Percentiles rank a stretch among this genome's conserved stretches.
phyloP scores from a whole-genome alignment of 139 green algal genomes.

The Haematococcus sp. region DNA sequence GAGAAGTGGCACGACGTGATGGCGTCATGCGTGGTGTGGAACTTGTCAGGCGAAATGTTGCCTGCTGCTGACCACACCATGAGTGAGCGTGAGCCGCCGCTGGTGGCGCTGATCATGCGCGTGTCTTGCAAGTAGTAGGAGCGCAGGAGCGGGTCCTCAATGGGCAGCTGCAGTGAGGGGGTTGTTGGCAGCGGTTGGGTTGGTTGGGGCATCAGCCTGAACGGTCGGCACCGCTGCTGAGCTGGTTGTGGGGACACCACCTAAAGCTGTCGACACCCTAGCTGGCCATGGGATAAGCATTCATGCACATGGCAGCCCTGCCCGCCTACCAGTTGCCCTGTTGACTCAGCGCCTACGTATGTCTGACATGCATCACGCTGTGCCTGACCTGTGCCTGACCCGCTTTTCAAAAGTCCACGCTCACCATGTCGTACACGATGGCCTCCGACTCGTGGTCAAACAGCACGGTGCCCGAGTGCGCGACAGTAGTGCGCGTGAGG shows the following conservation, averaged over 20 bases:
- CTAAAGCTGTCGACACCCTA: no score
- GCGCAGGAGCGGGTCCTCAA: conserved; percentile 36
- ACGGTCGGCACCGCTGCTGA: no score
- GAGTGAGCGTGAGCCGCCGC: conserved; percentile 1
- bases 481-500: conserved; percentile 28
- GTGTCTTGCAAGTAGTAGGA: conserved; percentile 43
- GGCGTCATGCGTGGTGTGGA: conserved; percentile 53
- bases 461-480: conserved; percentile 37
- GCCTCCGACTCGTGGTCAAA: conserved; percentile 49
- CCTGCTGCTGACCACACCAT: conserved; percentile 40
- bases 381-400: no score
- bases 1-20: conserved; percentile 48
- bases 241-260: no score
- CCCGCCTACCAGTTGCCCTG: no score
- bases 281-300: no score
- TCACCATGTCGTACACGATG: conserved; percentile 43
- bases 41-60: conserved; percentile 42
- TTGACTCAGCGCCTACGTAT: no score
- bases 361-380: no score
- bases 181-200: no score
- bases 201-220: no score
- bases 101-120: conserved; percentile 14
- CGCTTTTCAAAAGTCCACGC: no score
- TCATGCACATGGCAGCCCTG: no score
- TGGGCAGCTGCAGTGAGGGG: conserved; percentile 11